Percentiles rank a stretch among this genome's conserved stretches.
Evolutionary conservation across 768 basidiomycete species (phyloP).

Genomic region (Boletales sp.): DNA sequence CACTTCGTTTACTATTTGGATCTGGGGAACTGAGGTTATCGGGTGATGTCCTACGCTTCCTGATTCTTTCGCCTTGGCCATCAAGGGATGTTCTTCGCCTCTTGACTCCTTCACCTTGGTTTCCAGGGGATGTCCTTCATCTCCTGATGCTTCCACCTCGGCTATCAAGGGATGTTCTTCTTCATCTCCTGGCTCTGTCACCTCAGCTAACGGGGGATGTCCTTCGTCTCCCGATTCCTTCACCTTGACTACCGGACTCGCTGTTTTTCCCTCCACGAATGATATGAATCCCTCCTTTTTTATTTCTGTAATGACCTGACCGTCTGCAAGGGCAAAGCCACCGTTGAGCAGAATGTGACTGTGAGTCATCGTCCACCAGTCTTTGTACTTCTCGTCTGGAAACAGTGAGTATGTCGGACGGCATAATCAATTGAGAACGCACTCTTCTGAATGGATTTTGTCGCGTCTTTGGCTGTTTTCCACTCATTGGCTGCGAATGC

Average conservation of each 20-base stretch:
- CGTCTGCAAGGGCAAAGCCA: neutral
- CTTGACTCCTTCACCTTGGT: no score
- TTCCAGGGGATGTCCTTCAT: no score
- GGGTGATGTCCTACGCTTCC: no score
- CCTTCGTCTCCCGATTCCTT: no score
- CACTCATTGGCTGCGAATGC: neutral
- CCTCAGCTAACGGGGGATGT: no score
- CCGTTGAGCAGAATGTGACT: neutral
- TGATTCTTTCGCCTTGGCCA: no score
- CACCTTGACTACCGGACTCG: neutral
- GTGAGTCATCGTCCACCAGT: conserved; percentile 1
- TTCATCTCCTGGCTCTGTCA: neutral
- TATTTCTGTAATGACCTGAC: neutral
- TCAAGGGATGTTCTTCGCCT: no score
- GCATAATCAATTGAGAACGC: neutral
- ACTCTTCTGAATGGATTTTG: neutral
- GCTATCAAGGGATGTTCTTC: no score
- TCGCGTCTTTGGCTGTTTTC: neutral
- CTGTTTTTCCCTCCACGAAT: neutral
- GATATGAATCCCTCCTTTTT: neutral
- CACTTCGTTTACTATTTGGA: no score
- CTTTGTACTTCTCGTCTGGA: neutral
- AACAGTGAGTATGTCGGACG: neutral
- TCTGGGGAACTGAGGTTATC: no score
- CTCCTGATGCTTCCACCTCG: no score